Percentiles rank a stretch among this genome's conserved stretches.
These are phyloP conservation scores for Rugonectria rugulosa DNA, from an alignment of 2,329 filamentous ascomycete genomes.

Conservation along the genomic window DNA sequence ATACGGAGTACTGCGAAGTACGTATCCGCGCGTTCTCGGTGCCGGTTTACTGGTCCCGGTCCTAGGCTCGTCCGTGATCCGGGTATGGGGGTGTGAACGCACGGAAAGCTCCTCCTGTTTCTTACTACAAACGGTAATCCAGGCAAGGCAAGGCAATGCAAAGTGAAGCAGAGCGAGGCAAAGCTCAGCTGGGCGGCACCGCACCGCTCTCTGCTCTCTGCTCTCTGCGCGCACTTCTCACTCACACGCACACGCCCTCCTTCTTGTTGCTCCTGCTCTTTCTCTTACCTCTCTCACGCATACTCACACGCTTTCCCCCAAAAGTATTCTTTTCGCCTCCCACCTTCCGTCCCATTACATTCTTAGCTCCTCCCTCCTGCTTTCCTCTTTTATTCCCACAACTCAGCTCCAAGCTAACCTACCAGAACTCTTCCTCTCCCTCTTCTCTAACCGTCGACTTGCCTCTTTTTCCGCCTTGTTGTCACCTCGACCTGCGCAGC, in stretches of 20 bases:
- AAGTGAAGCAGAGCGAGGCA: slow-evolving; percentile 13
- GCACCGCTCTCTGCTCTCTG: background rate
- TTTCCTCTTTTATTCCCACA: slow-evolving; percentile 25
- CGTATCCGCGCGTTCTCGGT: slow-evolving; percentile 10
- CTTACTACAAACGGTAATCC: slow-evolving; percentile 7
- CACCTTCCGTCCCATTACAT: slow-evolving; percentile 33
- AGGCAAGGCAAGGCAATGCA: slow-evolving; percentile 12
- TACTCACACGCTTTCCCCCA: slow-evolving; percentile 35
- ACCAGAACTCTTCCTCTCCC: slow-evolving; percentile 21
- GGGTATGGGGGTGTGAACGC: slow-evolving; percentile 15
- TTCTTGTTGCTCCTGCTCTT: slow-evolving; percentile 13
- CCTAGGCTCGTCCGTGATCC: background rate
- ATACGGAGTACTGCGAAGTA: background rate
- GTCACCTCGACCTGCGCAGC: slow-evolving; percentile 15
- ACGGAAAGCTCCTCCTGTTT: slow-evolving; percentile 18
- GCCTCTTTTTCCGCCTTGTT: slow-evolving; percentile 22
- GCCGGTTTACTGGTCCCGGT: slow-evolving; percentile 15
- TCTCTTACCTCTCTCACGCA: slow-evolving; percentile 31
- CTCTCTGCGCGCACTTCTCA: background rate
- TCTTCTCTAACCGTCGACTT: slow-evolving; percentile 26
- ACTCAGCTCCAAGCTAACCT: slow-evolving; percentile 18
- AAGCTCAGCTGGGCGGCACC: slow-evolving; percentile 21
- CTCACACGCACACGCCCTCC: slow-evolving; percentile 13
- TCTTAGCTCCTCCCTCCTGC: slow-evolving; percentile 30
- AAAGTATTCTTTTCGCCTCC: slow-evolving; percentile 39